phyloP scores from a whole-genome alignment of 2,329 filamentous ascomycete species.

The Xylariaceae sp. region DNA sequence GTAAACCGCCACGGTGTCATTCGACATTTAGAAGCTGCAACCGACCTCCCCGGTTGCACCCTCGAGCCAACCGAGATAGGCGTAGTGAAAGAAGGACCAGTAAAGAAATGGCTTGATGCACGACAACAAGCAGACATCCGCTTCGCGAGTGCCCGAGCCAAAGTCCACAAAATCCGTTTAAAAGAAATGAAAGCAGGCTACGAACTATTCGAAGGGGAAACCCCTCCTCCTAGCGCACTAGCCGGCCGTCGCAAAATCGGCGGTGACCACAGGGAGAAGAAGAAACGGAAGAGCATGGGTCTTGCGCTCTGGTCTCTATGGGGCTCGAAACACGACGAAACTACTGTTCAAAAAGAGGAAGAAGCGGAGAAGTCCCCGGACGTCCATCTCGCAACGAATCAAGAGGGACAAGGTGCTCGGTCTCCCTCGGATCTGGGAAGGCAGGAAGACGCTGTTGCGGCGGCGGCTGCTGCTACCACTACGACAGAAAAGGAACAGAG shows the following conservation, averaged over 20 bases:
- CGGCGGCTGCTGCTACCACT: too few species aligned
- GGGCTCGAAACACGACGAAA: constrained; percentile 85
- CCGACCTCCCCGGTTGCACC: constrained; percentile 62
- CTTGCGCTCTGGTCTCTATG: constrained; percentile 80
- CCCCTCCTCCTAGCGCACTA: constrained; percentile 78
- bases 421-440: constrained; percentile 38
- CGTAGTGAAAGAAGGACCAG: constrained; percentile 72
- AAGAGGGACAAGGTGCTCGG: constrained; percentile 42
- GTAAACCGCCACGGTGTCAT: constrained; percentile 76
- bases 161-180: constrained; percentile 68
- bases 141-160: constrained; percentile 65
- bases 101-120: constrained; percentile 77
- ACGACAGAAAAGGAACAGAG: too few species aligned
- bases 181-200: constrained; percentile 71
- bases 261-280: constrained; percentile 46
- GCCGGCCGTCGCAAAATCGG: constrained; percentile 62
- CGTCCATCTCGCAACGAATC: constrained; percentile 33
- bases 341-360: constrained; percentile 59
- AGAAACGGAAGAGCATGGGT: constrained; percentile 61
- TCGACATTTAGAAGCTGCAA: constrained; percentile 60
- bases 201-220: constrained; percentile 67
- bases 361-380: constrained; percentile 42
- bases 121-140: constrained; percentile 69
- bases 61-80: constrained; percentile 66
- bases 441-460: constrained; percentile 32